Percentiles rank a stretch among this genome's conserved stretches.
These are phyloP conservation scores for Eucalyptus erythrocorys DNA, from an alignment of 345 rosid species.

Conservation along the genomic window DNA sequence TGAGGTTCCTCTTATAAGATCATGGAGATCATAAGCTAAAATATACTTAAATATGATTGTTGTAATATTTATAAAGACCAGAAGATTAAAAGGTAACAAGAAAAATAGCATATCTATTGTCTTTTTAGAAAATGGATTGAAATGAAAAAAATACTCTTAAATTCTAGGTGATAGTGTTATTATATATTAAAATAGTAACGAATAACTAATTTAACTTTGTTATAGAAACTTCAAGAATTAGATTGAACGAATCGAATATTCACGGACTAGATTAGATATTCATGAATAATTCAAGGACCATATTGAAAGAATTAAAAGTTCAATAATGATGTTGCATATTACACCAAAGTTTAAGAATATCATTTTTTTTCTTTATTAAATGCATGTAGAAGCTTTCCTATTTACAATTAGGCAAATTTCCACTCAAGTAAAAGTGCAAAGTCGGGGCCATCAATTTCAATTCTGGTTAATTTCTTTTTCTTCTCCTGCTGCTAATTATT, in stretches of 20 bases:
- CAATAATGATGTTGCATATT: accelerated
- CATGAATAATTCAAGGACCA: background rate
- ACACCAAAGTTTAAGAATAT: background rate
- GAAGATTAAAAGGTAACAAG: background rate
- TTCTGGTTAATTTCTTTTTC: background rate
- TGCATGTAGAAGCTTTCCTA: background rate
- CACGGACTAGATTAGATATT: background rate
- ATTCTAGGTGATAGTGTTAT: background rate
- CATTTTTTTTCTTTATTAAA: background rate
- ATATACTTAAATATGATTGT: background rate
- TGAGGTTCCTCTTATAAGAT: background rate
- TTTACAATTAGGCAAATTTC: background rate
- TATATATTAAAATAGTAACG: accelerated
- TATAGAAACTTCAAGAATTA: background rate
- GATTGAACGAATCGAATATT: background rate
- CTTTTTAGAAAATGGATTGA: background rate
- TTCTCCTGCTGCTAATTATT: background rate
- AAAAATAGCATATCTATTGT: background rate
- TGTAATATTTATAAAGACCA: background rate
- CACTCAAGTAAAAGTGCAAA: background rate
- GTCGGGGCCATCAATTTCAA: background rate
- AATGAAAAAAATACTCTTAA: background rate
- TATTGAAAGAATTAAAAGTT: background rate
- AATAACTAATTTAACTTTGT: background rate
- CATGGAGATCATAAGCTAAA: background rate